phyloP scores from a whole-genome alignment of 2,329 filamentous ascomycete species.

The Aspergillus fischeri region DNA sequence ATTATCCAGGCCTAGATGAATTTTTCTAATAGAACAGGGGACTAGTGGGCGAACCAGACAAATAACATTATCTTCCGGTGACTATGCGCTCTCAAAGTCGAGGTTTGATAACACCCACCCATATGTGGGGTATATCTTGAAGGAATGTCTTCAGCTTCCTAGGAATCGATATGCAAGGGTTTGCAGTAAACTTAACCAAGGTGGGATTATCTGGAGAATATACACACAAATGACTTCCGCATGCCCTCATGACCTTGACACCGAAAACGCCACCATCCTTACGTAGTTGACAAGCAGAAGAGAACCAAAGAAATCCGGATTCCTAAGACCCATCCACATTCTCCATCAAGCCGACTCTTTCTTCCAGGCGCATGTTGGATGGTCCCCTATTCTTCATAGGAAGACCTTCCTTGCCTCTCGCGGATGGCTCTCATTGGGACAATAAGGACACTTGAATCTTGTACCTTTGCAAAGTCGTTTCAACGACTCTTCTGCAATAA shows the following conservation, averaged over 20 bases:
- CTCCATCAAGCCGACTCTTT: background rate
- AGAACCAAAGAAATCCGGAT: background rate
- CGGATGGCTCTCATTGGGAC: conserved; percentile 74
- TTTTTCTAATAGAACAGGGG: background rate
- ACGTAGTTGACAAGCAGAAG: background rate
- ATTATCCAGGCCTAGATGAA: background rate
- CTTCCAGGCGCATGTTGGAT: background rate
- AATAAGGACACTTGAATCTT: conserved; percentile 94
- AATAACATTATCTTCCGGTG: background rate
- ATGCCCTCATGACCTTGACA: background rate
- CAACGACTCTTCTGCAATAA: conserved; percentile 80
- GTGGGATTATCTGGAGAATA: background rate
- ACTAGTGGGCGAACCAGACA: background rate
- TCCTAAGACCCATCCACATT: background rate
- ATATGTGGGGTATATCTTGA: background rate
- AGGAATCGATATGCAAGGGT: background rate
- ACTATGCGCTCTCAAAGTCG: background rate
- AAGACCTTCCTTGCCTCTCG: conserved; percentile 72
- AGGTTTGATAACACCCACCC: background rate
- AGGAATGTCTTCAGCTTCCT: background rate
- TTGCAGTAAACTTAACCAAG: background rate
- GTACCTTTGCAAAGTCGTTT: conserved; percentile 72
- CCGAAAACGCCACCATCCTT: background rate
- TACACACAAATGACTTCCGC: background rate
- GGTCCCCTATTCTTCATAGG: conserved; percentile 43